Conservation (phyloP, 2,329 filamentous ascomycete species). For the Pseudogymnoascus destructans region DNA sequence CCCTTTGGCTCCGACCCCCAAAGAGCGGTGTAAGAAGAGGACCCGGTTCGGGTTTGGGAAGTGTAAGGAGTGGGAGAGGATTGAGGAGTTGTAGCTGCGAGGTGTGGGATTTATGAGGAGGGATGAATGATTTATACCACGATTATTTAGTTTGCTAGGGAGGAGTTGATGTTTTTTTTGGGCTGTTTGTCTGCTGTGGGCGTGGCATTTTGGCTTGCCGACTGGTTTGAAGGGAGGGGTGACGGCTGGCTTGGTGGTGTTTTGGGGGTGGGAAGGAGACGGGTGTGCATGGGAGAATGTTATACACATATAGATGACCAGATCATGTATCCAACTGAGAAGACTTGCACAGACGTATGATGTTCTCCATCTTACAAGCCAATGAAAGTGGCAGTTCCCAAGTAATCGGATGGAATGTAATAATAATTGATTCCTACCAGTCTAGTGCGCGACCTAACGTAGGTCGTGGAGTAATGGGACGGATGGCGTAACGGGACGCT, state of each 20-base stretch:
- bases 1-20: slow-evolving; percentile 13
- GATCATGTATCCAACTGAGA: neutral
- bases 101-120: neutral
- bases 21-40: slow-evolving; percentile 17
- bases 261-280: neutral
- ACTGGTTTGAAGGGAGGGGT: neutral
- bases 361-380: neutral
- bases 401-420: neutral
- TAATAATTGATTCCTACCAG: neutral
- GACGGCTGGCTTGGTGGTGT: neutral
- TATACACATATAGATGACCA: slow-evolving; percentile 4
- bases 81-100: neutral
- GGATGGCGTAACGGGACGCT: no score
- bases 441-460: no score
- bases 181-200: neutral
- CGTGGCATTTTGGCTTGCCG: neutral
- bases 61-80: slow-evolving; percentile 21
- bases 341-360: neutral
- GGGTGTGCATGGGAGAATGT: neutral
- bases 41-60: slow-evolving; percentile 19
- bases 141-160: neutral
- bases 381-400: neutral
- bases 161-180: neutral
- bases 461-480: no score
- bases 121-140: slow-evolving; percentile 3